Evolutionary conservation across 73 alveolate genomes (phyloP), one percentile per base, ranked within the genome.

Genomic region (Paramecium sexaurelia): DNA sequence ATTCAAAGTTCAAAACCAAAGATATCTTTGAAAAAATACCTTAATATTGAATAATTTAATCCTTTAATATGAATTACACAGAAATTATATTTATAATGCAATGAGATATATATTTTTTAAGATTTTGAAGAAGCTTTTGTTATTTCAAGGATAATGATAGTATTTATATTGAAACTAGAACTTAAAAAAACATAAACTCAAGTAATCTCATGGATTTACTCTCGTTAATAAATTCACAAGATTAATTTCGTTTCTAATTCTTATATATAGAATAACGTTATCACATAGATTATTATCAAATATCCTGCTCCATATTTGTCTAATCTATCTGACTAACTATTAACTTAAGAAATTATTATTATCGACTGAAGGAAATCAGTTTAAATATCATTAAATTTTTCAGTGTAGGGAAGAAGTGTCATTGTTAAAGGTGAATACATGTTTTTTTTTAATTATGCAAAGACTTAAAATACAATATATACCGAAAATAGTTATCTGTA

Each of bases 11-110:
- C 1, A 51, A 51, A 35, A 33, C 35, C 13, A 61, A 71, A 19
- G 86, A 71, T 37, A 71, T 71, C 2, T 71, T 71, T 71, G 56
- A 71, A 33, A 71, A 71, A n/a, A 37, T 57, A 71, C 15, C 33
- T 35, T 11, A 33, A 71, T 33, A 71, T 71, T n/a, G 56, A 32
- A 36, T 71, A 35, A 17, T 37, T 35, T 71, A 15, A 57, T 1
- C 55, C 56, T 5, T 11, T 35, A 35, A 61, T 71, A 71, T 33
- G 86, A 71, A 32, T 71, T 71, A 5, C 35, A 71, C 15, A 10
- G 56, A n/a, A 61, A 71, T 33, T 71, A 33, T 11, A 61, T 17
- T 3, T 33, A 71, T 11, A 71, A 37, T 33, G 35, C 86, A 13
- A 71, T 71, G 86, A 61, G 32, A 71, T 35, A 11, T 11, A 32